Evolutionary conservation across 2,329 filamentous ascomycete genomes (phyloP), one percentile per base, ranked within the genome.

Genomic region (Diaporthe sp.): DNA sequence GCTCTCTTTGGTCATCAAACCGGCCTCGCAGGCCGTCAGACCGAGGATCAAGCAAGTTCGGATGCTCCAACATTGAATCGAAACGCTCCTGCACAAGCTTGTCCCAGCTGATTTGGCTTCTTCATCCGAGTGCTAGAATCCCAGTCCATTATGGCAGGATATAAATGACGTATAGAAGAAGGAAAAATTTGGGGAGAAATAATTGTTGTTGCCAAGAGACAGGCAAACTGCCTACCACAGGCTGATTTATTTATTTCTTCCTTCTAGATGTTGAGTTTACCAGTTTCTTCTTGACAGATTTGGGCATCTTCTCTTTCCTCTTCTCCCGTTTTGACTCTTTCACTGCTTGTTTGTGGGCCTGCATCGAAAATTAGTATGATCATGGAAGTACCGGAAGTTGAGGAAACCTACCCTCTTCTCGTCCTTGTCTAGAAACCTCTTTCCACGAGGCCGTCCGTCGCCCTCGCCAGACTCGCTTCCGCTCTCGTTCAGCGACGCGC

Each of bases 251-350:
- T 80, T 86, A 89, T 82, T 90, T 92, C 86, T 94, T 93, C 80
- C 89, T 91, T 78, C 91, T 87, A 73, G 90, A 87, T 22, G 89
- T 88, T 77, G 87, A 87, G 73, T 88, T 89, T 35, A 97, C 90
- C 74, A 97, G 84, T 82, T 93, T 94, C 88, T 98, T 98, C 89
- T 99, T 99, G 45, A 98, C 78, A 82, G 97, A 92, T 86, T 99
- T 99, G 0, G 97, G 96, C 85, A 99, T 97, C 88, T 99, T 99
- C 5, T 94, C 94, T 83, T 96, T 95, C 75, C 97, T 88, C 87
- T 97, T 95, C 83, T 98, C 96, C 47, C 95, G 92, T 86, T 98
- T 98, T 80, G 96, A 96, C 80, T 98, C 96, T 85, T 98, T 99
- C 78, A 98, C 93, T 1, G 93, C 93, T 82, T 91, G 90, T 83